Evolutionary conservation across 495 filamentous ascomycete genomes (phyloP), one percentile per base, ranked within the genome.

Genomic region (Melanomma pulvis-pyrius): DNA sequence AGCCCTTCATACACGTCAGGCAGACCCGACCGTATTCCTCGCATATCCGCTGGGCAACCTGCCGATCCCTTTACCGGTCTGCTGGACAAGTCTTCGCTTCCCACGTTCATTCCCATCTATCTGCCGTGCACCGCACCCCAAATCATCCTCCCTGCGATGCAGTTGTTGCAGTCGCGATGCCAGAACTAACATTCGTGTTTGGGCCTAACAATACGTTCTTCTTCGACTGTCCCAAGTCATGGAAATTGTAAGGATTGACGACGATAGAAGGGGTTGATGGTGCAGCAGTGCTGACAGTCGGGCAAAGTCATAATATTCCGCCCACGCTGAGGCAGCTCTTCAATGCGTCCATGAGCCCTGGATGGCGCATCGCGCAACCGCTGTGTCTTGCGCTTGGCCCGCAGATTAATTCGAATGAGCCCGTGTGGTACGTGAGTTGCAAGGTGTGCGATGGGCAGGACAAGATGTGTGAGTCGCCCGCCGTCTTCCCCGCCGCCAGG

Each of bases 151-250:
- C 19, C 54, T 30, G 30, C 30, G 30, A 24, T 55, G 52, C 4
- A 62, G 9, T 61, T 34, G 29, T 49, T 65, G 68, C 68, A 29
- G 29, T 49, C 61, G 68, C 68, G 46, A 64, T 71, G 69, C 65
- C 65, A 2, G 59, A 65, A 59, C 15, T 71, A 25, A 68, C 69
- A 12, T 71, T 71, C 54, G 46, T 71, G 36, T 71, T 71, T 29
- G 69, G 69, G 1, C 69, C 69, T 9, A 68, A 71, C 49, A 71
- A 71, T 22, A 71, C 59, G 21, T 71, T 71, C 46, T 71, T 71
- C 69, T 71, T 71, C 55, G 69, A 71, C 65, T 68, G 62, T 46
- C 69, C 69, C 9, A 68, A 71, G 58, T 68, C 69, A 71, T 71
- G 69, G 69, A 71, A 71, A 32, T 68, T 68, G 69, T 71, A 47